Percentiles rank a stretch among this genome's conserved stretches.
These are phyloP conservation scores for Avena sativa DNA, from an alignment of 176 grass and related monocot species.

Conservation along the genomic window DNA sequence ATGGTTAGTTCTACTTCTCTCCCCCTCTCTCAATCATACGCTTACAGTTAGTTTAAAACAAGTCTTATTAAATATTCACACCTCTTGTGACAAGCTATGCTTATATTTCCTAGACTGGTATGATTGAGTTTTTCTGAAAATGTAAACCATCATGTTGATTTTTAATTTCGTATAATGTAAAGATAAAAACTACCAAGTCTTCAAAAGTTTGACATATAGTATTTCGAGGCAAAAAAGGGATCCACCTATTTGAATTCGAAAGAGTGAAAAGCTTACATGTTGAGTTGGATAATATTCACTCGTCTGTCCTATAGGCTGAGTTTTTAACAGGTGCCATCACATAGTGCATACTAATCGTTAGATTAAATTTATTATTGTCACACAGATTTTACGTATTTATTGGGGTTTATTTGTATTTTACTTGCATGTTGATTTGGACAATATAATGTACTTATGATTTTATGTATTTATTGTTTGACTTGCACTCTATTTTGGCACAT, in stretches of 20 bases:
- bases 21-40: background rate
- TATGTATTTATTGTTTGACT: conserved; percentile 22
- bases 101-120: background rate
- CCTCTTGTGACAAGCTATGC: background rate
- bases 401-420: background rate
- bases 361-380: conserved; percentile 19
- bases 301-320: background rate
- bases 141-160: background rate
- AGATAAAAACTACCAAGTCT: background rate
- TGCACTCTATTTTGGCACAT: background rate
- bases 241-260: background rate
- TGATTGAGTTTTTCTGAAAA: conserved; percentile 7
- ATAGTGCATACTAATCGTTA: background rate
- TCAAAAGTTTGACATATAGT: background rate
- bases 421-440: background rate
- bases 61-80: conserved; percentile 6
- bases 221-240: background rate
- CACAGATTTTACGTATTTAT: conserved; percentile 10
- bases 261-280: background rate
- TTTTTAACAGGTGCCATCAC: conserved; percentile 13
- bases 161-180: background rate
- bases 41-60: conserved; percentile 32
- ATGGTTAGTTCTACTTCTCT: conserved; percentile 39
- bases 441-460: conserved; percentile 34
- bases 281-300: background rate